Evolutionary conservation across 805 yeast genomes (phyloP), one percentile per base, ranked within the genome.

Genomic region (Wickerhamiella sorbophila): DNA sequence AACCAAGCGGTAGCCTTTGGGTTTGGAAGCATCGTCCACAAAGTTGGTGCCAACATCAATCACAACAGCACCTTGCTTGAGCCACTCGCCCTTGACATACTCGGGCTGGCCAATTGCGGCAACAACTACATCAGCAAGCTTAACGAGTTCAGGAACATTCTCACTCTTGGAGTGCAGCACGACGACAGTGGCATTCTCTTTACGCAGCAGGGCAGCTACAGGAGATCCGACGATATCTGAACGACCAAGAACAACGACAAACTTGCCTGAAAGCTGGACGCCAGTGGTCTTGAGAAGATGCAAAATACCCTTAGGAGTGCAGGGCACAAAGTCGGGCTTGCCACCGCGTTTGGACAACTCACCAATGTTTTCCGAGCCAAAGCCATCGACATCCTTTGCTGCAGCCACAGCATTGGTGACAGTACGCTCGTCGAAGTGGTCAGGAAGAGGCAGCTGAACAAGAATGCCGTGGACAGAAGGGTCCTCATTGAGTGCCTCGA

Each of bases 221-320:
- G 98, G 98, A 38, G 81, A 76, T 44, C 98, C 98, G 31, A 88
- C 98, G 52, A 88, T 88, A 58, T 91, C 96, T 17, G 94, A 82
- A 58, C 97, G 75, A 42, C 98, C 97, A 46, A 91, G 67, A 18
- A 88, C 97, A 44, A 87, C 94, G 16, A 93, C 94, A 47, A 71
- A 71, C 52, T 83, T 74, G 43, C 96, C 96, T n/a, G 72, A 59
- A 44, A 86, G 64, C 26, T 66, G 62, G 20, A 84, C 74, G 6
- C 79, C 75, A 38, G 83, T 72, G 49, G 77, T 70, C 52, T 79
- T 74, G 55, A 88, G 69, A 55, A 88, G 66, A 54, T 77, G 80
- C 67, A 88, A 78, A 53, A 86, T 75, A 44, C 98, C 98, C 63
- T 79, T 77, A 42, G 98, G 98, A 22, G 98, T 88, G 65, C 97